Percentiles rank a stretch among this genome's conserved stretches.
These are phyloP conservation scores for Saksenaea vasiformis DNA, from an alignment of 371 early-diverging fungal species.

Conservation along the genomic window DNA sequence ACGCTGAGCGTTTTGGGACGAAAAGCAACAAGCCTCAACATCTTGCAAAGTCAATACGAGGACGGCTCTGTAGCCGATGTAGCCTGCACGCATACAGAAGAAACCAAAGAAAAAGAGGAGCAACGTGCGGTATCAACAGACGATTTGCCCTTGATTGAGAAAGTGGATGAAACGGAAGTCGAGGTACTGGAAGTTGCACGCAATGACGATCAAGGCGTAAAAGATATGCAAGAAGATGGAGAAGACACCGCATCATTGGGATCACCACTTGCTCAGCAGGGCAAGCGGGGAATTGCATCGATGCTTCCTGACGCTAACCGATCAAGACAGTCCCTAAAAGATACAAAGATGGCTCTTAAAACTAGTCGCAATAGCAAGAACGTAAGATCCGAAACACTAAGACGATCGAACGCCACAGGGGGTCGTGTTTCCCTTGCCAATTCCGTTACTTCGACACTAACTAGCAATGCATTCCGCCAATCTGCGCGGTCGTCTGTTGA, in stretches of 20 bases:
- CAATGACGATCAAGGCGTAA: background rate
- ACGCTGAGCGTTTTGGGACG: constrained; percentile 40
- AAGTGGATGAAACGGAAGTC: background rate
- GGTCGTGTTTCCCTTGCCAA: background rate
- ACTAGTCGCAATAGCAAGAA: background rate
- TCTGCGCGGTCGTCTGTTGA: constrained; percentile 21
- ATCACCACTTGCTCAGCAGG: background rate
- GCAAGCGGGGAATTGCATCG: background rate
- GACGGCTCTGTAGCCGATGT: background rate
- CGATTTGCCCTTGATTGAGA: background rate
- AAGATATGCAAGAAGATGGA: background rate
- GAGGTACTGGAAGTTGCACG: background rate
- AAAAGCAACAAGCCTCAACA: constrained; percentile 39
- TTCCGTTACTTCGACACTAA: background rate
- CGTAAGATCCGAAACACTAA: background rate
- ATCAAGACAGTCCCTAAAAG: background rate
- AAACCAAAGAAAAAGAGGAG: background rate
- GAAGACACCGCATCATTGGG: background rate
- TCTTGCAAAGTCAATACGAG: constrained; percentile 33
- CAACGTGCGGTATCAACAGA: background rate
- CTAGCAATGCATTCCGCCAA: constrained; percentile 11
- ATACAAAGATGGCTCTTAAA: background rate
- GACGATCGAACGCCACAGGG: background rate
- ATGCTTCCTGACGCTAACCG: background rate
- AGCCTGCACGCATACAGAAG: background rate